Evolutionary conservation across 1,284 basidiomycete species (phyloP), one percentile per base, ranked within the genome.

Genomic region (Apiotrichum gamsii): DNA sequence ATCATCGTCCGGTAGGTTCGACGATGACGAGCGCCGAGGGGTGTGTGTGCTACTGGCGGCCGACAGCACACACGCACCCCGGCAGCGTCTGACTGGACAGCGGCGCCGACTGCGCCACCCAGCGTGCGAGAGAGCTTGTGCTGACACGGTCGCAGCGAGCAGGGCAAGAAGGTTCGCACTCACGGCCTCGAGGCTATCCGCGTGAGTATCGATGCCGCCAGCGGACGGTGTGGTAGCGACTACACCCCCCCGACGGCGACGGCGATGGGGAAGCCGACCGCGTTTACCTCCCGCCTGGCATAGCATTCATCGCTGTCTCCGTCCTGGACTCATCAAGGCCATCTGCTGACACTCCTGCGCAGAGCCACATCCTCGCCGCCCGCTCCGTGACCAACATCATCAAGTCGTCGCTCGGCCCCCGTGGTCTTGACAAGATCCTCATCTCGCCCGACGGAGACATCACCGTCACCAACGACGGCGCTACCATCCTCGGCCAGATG

Each of bases 391-490:
- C 91, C 20, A 93, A 94, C 74, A 97, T 98, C 67, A 81, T 98
- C 66, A 84, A 88, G 65, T 94, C 93, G 47, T 96, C 90, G 9
- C 78, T 98, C 24, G 94, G 94, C 18, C 94, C 94, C 21, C 80
- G 93, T 77, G 90, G 94, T 39, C 81, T 98, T 49, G 95, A 98
- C 80, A 98, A 98, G 82, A 97, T 98, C 70, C 81, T 98, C 66
- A 96, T 98, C 68, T 93, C 90, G 33, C 85, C 93, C 23, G 94
- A 98, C 76, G 94, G 94, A 41, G 94, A 98, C 65, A 98, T 98
- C 63, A 97, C 91, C 39, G 94, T 98, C 37, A 97, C 94, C 18
- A 98, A 98, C 74, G 94, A 98, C 75, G 94, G 94, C 41, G 94
- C 94, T 13, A 96, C 91, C 18, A 96, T 96, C 58, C 77, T 96